Evolutionary conservation across 2,329 filamentous ascomycete species (phyloP), one percentile per base, ranked within the genome.

Genomic region (Fusarium pseudonygamai): DNA sequence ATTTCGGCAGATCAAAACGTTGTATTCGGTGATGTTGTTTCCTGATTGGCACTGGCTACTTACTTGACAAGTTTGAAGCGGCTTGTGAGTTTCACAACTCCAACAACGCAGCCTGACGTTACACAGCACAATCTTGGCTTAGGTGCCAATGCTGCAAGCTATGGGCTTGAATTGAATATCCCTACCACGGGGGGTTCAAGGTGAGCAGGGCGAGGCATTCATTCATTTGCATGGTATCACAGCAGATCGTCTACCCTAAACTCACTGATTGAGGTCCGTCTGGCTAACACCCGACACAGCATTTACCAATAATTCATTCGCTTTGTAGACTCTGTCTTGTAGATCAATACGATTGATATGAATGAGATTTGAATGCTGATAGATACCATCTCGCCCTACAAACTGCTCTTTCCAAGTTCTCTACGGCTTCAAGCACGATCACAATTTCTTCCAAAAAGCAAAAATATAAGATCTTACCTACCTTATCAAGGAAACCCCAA

Each of bases 61-160:
- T 4, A 13, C 6, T 2, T 4, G 0, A 28, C 18, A 55, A 10
- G 2, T 11, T 18, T 16, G 20, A 28, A n/a, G 15, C 5, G 3
- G 18, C 6, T 18, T 28, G 11, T 15, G 15, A 7, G 11, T 16
- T 32, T 26, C 3, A 10, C 11, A 22, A 9, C 18, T 26, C 24
- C n/a, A 53, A 26, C 7, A 26, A n/a, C 5, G 11, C 28, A 6
- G 7, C 10, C 16, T 18, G 22, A 10, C 7, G 11, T 8, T 36
- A 2, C 11, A 15, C 49, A 52, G 15, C n/a, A 36, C 20, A 9
- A 7, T 12, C 9, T 52, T 1, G 30, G 5, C 9, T 12, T 22
- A 22, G 9, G 7, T 15, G 5, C 1, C 3, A 26, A 22, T 12
- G 6, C 13, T 36, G 13, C n/a, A 52, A 34, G 30, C 11, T 14